Percentiles rank a stretch among this genome's conserved stretches.
Evolutionary conservation across 2,329 filamentous ascomycete genomes (phyloP).

Genomic region (Aspergillus cejpii): DNA sequence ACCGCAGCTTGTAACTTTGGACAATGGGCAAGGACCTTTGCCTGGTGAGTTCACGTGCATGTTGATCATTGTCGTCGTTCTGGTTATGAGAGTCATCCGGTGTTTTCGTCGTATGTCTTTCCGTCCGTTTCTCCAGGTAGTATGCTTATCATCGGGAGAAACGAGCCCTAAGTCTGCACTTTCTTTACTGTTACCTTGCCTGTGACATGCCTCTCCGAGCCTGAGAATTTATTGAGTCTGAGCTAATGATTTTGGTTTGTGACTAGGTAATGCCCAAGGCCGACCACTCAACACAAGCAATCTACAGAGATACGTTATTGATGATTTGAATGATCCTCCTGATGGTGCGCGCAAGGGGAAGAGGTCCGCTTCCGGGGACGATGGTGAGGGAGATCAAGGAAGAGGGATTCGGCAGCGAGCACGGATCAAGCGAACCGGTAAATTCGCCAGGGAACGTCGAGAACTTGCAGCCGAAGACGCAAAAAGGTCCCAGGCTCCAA

Average conservation of each 20-base stretch:
- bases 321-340: background rate
- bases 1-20: background rate
- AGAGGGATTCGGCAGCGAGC: background rate
- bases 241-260: conserved; percentile 4
- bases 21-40: background rate
- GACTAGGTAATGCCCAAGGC: background rate
- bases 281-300: background rate
- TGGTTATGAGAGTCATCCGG: conserved; percentile 19
- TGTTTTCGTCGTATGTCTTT: conserved; percentile 22
- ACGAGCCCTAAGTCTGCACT: conserved; percentile 4
- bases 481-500: too few relatives aligned
- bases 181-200: conserved; percentile 13
- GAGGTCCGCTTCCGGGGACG: too few relatives aligned
- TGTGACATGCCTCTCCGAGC: conserved; percentile 5
- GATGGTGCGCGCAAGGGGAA: too few relatives aligned
- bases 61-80: conserved; percentile 16
- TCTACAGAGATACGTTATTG: background rate
- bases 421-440: background rate
- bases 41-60: conserved; percentile 23
- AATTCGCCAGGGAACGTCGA: too few relatives aligned
- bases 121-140: conserved; percentile 1
- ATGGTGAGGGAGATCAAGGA: too few relatives aligned
- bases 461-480: too few relatives aligned
- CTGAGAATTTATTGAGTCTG: background rate
- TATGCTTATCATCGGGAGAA: background rate